phyloP scores from a whole-genome alignment of 2,329 filamentous ascomycete species.

The Chaetomium sp. region DNA sequence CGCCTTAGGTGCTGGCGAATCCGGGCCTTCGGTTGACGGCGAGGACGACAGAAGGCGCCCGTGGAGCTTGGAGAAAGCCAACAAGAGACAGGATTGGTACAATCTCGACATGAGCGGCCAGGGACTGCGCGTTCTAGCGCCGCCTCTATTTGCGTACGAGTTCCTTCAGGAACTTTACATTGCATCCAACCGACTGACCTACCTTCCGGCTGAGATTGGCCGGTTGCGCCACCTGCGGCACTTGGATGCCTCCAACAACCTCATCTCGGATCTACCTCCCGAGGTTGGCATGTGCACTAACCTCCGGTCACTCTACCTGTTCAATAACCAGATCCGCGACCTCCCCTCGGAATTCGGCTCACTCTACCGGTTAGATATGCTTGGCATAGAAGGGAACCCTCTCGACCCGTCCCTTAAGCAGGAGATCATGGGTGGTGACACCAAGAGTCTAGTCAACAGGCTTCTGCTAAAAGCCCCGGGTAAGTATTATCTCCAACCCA shows the following conservation, averaged over 20 bases:
- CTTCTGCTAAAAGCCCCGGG: slow-evolving; percentile 79
- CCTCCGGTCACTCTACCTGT: slow-evolving; percentile 75
- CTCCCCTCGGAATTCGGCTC: slow-evolving; percentile 85
- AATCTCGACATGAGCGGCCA: slow-evolving; percentile 95
- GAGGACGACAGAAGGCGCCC: slow-evolving; percentile 55
- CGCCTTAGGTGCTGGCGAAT: slow-evolving; percentile 42
- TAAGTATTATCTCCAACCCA: slow-evolving; percentile 42
- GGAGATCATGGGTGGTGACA: slow-evolving; percentile 80
- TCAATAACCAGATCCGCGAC: slow-evolving; percentile 80
- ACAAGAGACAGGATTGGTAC: slow-evolving; percentile 77
- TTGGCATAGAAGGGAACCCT: slow-evolving; percentile 90
- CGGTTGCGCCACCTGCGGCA: slow-evolving; percentile 72
- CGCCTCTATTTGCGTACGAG: slow-evolving; percentile 74
- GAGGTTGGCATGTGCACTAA: slow-evolving; percentile 97
- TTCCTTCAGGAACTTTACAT: slow-evolving; percentile 92
- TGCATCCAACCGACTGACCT: slow-evolving; percentile 81
- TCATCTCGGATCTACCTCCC: slow-evolving; percentile 71
- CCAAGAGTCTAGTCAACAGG: slow-evolving; percentile 73
- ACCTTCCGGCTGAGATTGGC: slow-evolving; percentile 75
- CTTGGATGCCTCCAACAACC: slow-evolving; percentile 84
- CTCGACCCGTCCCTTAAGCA: slow-evolving; percentile 69
- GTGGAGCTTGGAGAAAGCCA: slow-evolving; percentile 59
- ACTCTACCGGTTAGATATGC: slow-evolving; percentile 76
- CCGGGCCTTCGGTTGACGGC: slow-evolving; percentile 44
- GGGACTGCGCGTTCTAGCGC: slow-evolving; percentile 74